Evolutionary conservation across 2,329 filamentous ascomycete genomes (phyloP).

Genomic region (Nemania sp.): DNA sequence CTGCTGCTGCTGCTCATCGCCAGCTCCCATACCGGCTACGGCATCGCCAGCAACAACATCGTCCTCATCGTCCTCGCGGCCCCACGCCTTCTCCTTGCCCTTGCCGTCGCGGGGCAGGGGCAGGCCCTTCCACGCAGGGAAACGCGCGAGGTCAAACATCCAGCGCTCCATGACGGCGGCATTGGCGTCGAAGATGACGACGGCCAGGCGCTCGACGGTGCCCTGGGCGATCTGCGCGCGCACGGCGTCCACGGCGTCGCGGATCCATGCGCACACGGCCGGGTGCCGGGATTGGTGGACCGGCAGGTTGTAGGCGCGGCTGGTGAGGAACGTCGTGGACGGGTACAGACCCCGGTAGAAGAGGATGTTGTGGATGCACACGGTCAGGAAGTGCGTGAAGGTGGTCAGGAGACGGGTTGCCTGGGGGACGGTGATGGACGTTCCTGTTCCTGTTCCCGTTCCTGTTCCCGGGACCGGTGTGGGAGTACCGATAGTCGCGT

Average conservation of each 20-base stretch:
- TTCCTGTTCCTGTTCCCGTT: neutral
- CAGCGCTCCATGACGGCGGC: slow-evolving; percentile 60
- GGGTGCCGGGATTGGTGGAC: slow-evolving; percentile 87
- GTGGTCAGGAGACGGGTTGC: slow-evolving; percentile 64
- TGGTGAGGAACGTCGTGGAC: slow-evolving; percentile 72
- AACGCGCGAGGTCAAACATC: slow-evolving; percentile 60
- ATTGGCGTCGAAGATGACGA: slow-evolving; percentile 48
- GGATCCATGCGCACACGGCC: slow-evolving; percentile 82
- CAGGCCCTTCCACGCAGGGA: slow-evolving; percentile 51
- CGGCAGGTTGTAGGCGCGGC: slow-evolving; percentile 80
- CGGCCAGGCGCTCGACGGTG: slow-evolving; percentile 49
- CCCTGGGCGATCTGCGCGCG: slow-evolving; percentile 68
- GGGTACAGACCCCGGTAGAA: slow-evolving; percentile 84
- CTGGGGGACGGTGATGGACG: slow-evolving; percentile 43
- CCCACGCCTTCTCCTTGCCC: slow-evolving; percentile 26
- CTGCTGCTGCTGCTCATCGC: slow-evolving; percentile 4
- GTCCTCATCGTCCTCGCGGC: slow-evolving; percentile 26
- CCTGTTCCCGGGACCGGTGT: slow-evolving; percentile 13
- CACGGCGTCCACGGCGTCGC: slow-evolving; percentile 75
- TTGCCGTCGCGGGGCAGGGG: slow-evolving; percentile 36
- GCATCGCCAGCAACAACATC: slow-evolving; percentile 13
- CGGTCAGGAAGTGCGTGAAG: slow-evolving; percentile 79
- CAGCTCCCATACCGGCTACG: neutral
- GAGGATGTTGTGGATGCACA: slow-evolving; percentile 83
- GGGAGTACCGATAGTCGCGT: slow-evolving; percentile 20